phyloP scores from a whole-genome alignment of 352 stramenopile genomes.

The Phytophthora citricola region DNA sequence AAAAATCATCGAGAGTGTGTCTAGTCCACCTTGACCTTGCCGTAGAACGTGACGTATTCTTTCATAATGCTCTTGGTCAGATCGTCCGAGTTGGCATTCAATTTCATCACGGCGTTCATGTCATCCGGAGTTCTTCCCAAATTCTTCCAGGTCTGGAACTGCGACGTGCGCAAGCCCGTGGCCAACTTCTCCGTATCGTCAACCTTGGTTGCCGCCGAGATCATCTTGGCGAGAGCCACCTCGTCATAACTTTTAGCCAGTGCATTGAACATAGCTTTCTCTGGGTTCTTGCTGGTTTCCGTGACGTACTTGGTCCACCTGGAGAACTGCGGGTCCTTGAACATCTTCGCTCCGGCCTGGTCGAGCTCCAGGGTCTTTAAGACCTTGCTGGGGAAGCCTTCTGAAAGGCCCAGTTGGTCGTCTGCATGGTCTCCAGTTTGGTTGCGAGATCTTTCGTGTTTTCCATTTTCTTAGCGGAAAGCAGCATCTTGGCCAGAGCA shows the following conservation, averaged over 20 bases:
- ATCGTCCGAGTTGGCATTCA: constrained; percentile 1
- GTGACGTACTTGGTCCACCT: constrained; percentile 3
- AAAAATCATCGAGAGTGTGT: too few relatives aligned
- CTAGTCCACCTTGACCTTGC: constrained; percentile 2
- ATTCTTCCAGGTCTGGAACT: constrained; percentile 1
- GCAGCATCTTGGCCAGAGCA: constrained; percentile 1
- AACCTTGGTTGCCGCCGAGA: not conserved
- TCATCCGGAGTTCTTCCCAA: constrained; percentile 1
- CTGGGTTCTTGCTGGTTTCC: constrained; percentile 5
- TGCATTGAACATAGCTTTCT: not conserved
- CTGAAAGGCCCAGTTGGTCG: constrained; percentile 2
- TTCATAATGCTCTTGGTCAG: constrained; percentile 2
- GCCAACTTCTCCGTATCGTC: not conserved
- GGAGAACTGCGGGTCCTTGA: constrained; percentile 3
- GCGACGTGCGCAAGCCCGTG: not conserved
- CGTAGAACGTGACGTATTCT: constrained; percentile 10
- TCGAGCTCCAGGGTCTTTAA: constrained; percentile 9
- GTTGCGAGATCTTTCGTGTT: constrained; percentile 1
- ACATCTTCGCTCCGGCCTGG: not conserved
- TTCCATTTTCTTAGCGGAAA: not conserved
- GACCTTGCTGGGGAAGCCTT: not conserved
- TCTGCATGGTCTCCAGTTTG: not conserved
- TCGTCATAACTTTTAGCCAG: not conserved
- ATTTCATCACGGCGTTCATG: not conserved
- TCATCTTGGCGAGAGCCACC: constrained; percentile 15